Evolutionary conservation across 2,329 filamentous ascomycete genomes (phyloP), one percentile per base, ranked within the genome.

Genomic region (Kalmusia sp.): DNA sequence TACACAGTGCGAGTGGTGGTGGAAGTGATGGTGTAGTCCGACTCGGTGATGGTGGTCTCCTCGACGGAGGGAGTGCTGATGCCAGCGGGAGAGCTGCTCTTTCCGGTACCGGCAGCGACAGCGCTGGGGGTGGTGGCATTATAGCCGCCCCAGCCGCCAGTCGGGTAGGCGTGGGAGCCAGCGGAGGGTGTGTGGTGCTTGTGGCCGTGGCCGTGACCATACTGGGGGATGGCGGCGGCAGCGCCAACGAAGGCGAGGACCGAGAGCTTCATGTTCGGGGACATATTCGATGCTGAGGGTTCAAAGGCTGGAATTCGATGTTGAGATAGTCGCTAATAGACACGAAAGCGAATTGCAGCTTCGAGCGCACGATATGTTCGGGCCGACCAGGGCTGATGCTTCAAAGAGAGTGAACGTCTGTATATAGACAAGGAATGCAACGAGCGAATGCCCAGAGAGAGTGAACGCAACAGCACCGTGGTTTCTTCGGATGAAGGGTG

Each of bases 351-450:
- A 52, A 56, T 46, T 59, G 61, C 73, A 71, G 76, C 63, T 75
- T 74, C 64, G 72, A 77, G 75, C 73, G 62, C 63, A 60, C 59
- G 55, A 58, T 64, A 52, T 50, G 64, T 45, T 41, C 74, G 52
- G 64, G 77, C 76, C 76, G 65, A 77, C 76, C 76, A 76, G 76
- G 76, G 76, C 76, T 67, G 62, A 66, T 67, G 68, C 68, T 57
- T 59, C 52, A 66, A 62, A 46, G 66, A 74, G 69, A 66, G 68
- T 68, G 61, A 59, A 61, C 30, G 67, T 70, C 63, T 63, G 53
- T 30, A 21, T 38, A 68, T 56, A 64, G 66, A 62, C 65, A 73
- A 67, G 39, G 70, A 71, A 68, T 62, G 71, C 58, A 74, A 72
- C 63, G 77, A 78, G 76, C 76, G 69, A 74, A 64, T 72, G 74